Conservation (phyloP, 192 early-diverging fungal genomes). For the Coemansia sp. region DNA sequence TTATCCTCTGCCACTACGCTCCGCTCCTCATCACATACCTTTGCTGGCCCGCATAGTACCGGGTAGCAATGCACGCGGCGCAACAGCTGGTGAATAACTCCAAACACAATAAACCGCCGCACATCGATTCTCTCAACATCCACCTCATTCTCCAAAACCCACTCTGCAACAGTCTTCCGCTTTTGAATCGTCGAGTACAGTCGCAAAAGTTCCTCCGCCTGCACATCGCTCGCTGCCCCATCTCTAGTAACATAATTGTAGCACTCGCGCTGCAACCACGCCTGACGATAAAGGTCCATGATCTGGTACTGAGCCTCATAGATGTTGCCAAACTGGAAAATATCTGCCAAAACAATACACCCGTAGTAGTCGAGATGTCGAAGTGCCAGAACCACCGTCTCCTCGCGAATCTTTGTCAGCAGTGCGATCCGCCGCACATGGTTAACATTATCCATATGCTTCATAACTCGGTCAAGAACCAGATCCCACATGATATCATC, state of each 20-base stretch:
- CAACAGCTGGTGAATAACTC: constrained; percentile 79
- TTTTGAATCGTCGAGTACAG: constrained; percentile 80
- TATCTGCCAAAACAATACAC: constrained; percentile 84
- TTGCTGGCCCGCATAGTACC: constrained; percentile 13
- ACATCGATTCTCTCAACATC: constrained; percentile 72
- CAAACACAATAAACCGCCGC: constrained; percentile 88
- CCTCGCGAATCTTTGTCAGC: constrained; percentile 72
- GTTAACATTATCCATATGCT: constrained; percentile 81
- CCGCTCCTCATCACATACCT: neutral
- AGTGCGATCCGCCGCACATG: constrained; percentile 81
- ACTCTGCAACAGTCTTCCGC: constrained; percentile 77
- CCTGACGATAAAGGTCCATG: constrained; percentile 53
- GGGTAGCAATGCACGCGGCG: constrained; percentile 93
- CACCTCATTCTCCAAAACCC: constrained; percentile 78
- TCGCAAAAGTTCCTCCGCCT: constrained; percentile 70
- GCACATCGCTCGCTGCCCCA: constrained; percentile 46
- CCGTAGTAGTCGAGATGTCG: constrained; percentile 93
- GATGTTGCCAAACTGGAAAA: constrained; percentile 95
- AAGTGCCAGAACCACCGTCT: constrained; percentile 75
- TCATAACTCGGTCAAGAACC: constrained; percentile 74
- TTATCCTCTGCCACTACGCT: neutral
- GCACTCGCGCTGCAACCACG: constrained; percentile 75
- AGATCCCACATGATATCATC: constrained; percentile 91
- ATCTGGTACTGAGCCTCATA: constrained; percentile 62
- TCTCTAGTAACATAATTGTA: constrained; percentile 65